Base-by-base conservation (phyloP, 441 rosid species). In the Croton setiger region DNA sequence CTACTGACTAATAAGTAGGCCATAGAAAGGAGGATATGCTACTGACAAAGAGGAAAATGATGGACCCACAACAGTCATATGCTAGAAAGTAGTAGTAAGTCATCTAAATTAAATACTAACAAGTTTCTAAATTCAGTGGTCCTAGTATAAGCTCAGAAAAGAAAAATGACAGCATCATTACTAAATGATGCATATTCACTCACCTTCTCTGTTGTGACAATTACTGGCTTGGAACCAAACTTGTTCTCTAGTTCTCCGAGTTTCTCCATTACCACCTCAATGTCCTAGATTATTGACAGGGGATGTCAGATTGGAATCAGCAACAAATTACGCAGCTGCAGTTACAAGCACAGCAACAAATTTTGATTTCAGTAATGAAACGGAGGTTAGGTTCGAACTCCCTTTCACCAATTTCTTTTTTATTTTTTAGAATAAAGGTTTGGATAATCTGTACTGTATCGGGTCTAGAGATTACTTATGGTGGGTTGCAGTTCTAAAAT, bases 191-290 rank as follows among this genome's bases (percentile, higher is more conserved):
- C 31, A 27, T 27, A 2, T 27, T 27, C 31, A 49, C 82, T 69
- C 63, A 88, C 97, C 90, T 93, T 55, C 36, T 55, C 59, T 11
- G 33, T 54, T 21, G 11, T 15, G 11, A 23, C 36, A 21, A 55
- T 35, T 55, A 55, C 17, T 2, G 35, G 36, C 59, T 55, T 55
- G 36, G 14, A 55, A 21, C 36, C 74, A 67, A 71, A 83, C 71
- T 72, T 84, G 43, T 67, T 62, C 77, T 85, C 91, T 37, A 93
- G 76, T 55, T 81, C 80, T 44, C 69, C 55, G 9, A 88, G 84
- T 75, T 78, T 82, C 78, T 36, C 52, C 71, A 43, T 81, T 39
- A 88, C 84, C 74, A 74, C 74, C 74, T 81, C 83, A 13, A 89
- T 68, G 69, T 88, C 98, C 97, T 90, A 82, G 64, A 72, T 62